A percentile compares a stretch with the other conserved stretches of the same genome.
These are phyloP conservation scores for Sequoiadendron giganteum DNA, from an alignment of 75 land plant genomes.

Conservation along the genomic window DNA sequence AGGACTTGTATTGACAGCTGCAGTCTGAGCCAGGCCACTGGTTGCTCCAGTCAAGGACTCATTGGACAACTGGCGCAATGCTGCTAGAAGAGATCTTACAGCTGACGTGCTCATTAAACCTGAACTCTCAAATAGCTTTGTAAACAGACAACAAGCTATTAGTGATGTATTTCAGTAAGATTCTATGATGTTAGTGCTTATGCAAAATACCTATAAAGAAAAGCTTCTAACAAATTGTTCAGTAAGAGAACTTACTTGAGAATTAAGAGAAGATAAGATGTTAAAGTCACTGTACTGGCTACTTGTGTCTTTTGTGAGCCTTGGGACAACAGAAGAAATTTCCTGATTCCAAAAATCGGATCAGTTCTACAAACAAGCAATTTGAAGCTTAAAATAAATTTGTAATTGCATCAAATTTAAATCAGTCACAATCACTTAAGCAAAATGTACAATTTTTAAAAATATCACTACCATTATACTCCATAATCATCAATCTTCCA, in stretches of 20 bases:
- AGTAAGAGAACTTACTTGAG: slow-evolving; percentile 63
- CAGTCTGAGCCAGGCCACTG: slow-evolving; percentile 44
- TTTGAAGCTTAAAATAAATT: background rate
- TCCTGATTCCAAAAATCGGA: slow-evolving; percentile 41
- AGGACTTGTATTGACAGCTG: slow-evolving; percentile 17
- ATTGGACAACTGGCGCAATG: slow-evolving; percentile 72
- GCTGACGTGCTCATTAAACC: slow-evolving; percentile 84
- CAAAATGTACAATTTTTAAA: background rate
- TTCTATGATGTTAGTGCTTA: background rate
- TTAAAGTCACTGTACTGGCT: slow-evolving; percentile 85
- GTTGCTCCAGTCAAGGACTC: slow-evolving; percentile 43
- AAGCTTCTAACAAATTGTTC: background rate
- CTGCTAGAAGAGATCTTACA: slow-evolving; percentile 78
- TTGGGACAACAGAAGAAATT: slow-evolving; percentile 64
- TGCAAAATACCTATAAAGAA: background rate
- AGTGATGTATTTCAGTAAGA: background rate
- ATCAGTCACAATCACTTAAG: background rate
- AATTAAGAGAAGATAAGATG: slow-evolving; percentile 87
- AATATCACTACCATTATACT: background rate
- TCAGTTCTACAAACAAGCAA: background rate
- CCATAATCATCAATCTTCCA: background rate
- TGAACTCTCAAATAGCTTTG: slow-evolving; percentile 91
- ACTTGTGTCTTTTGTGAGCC: slow-evolving; percentile 70
- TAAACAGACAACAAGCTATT: background rate
- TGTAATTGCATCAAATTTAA: too few relatives aligned